These are phyloP conservation scores for Serendipita sp. DNA, from an alignment of 768 basidiomycete species.

Conservation along the genomic window DNA sequence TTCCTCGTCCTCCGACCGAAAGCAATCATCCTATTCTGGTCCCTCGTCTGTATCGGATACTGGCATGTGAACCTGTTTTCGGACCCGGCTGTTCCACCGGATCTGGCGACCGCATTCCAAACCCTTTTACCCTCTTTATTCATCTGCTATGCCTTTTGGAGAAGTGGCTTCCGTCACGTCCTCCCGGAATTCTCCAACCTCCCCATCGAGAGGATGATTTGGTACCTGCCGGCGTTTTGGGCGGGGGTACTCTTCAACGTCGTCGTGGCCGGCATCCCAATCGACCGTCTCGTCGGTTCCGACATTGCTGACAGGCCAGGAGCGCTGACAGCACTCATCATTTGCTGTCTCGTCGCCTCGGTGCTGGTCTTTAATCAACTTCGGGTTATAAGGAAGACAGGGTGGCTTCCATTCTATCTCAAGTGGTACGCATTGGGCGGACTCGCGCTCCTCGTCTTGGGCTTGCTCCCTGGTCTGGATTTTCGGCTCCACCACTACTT, in stretches of 20 bases:
- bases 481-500: conserved; percentile 76
- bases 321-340: conserved; percentile 48
- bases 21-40: conserved; percentile 56
- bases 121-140: conserved; percentile 68
- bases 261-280: conserved; percentile 55
- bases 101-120: conserved; percentile 54
- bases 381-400: conserved; percentile 70
- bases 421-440: conserved; percentile 60
- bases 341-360: conserved; percentile 48
- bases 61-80: conserved; percentile 77
- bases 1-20: conserved; percentile 61
- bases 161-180: conserved; percentile 55
- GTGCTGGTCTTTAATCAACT: conserved; percentile 56
- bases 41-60: conserved; percentile 65
- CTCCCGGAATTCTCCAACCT: conserved; percentile 50
- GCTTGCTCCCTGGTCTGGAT: conserved; percentile 49
- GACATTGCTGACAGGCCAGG: conserved; percentile 53
- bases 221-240: conserved; percentile 70
- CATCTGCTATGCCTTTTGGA: conserved; percentile 66
- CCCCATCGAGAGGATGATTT: conserved; percentile 57
- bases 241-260: conserved; percentile 60
- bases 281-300: conserved; percentile 53
- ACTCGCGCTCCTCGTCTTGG: conserved; percentile 46
- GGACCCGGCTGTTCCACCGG: conserved; percentile 54
- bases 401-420: conserved; percentile 64